Conservation (phyloP, 352 stramenopile genomes). For the Phytophthora sp. region DNA sequence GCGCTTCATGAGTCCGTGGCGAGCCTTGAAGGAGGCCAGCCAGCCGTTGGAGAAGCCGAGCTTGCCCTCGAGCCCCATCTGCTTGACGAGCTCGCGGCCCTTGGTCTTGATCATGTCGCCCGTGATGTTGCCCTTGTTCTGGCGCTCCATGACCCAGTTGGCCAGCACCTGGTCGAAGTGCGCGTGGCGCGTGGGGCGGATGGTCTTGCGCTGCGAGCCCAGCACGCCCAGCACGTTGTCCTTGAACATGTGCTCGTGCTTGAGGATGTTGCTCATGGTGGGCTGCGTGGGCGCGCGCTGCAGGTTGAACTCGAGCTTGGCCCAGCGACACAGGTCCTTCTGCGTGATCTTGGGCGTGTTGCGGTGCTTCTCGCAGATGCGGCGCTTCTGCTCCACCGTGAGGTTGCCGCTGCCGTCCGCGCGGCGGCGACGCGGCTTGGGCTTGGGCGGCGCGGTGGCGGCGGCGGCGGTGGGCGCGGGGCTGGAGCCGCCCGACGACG, state of each 20-base stretch:
- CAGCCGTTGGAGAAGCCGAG: slow-evolving; percentile 88
- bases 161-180: slow-evolving; percentile 87
- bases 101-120: slow-evolving; percentile 90
- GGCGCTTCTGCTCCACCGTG: slow-evolving; percentile 88
- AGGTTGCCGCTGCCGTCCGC: slow-evolving; percentile 78
- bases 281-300: slow-evolving; percentile 81
- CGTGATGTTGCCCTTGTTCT: slow-evolving; percentile 90
- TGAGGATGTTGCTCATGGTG: slow-evolving; percentile 88
- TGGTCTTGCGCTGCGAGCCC: slow-evolving; percentile 84
- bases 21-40: slow-evolving; percentile 86
- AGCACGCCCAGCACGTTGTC: slow-evolving; percentile 83
- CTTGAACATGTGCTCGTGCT: slow-evolving; percentile 88
- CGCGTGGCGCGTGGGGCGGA: slow-evolving; percentile 73
- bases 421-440: slow-evolving; percentile 45
- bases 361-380: slow-evolving; percentile 89
- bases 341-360: slow-evolving; percentile 89
- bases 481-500: background rate
- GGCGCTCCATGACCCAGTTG: slow-evolving; percentile 90
- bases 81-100: slow-evolving; percentile 78
- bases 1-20: slow-evolving; percentile 82
- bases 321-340: slow-evolving; percentile 88
- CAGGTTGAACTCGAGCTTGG: slow-evolving; percentile 90
- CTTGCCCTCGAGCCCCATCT: slow-evolving; percentile 85
- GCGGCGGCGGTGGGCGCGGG: background rate
- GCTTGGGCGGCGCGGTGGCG: slow-evolving; percentile 1